phyloP scores from a whole-genome alignment of 805 yeast genomes.

The Vanderwaltozyma tropicalis region DNA sequence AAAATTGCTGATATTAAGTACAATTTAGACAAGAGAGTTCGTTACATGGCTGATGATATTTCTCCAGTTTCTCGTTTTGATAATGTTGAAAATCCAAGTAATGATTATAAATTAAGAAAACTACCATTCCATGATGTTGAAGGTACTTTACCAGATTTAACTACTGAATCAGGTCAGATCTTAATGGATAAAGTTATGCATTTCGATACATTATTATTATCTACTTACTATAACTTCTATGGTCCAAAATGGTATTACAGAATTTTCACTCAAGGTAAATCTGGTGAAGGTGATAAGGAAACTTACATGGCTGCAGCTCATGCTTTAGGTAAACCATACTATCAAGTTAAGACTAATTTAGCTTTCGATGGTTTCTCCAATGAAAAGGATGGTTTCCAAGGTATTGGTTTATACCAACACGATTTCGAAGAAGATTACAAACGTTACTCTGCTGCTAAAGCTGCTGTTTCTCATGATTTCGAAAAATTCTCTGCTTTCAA shows the following conservation, averaged over 20 bases:
- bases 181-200: slow-evolving; percentile 51
- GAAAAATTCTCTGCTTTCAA: slow-evolving; percentile 7
- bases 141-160: slow-evolving; percentile 55
- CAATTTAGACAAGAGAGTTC: slow-evolving; percentile 27
- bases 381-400: slow-evolving; percentile 23
- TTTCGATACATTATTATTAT: slow-evolving; percentile 44
- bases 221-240: slow-evolving; percentile 53
- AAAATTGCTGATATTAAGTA: slow-evolving; percentile 38
- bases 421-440: slow-evolving; percentile 41
- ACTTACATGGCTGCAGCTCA: slow-evolving; percentile 63
- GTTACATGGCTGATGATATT: slow-evolving; percentile 22
- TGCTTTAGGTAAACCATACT: slow-evolving; percentile 37
- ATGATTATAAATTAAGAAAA: slow-evolving; percentile 10
- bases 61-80: slow-evolving; percentile 11
- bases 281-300: slow-evolving; percentile 78
- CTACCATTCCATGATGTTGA: slow-evolving; percentile 50
- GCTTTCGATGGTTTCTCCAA: slow-evolving; percentile 31
- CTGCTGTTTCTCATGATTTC: slow-evolving; percentile 5
- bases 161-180: slow-evolving; percentile 64
- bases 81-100: slow-evolving; percentile 2
- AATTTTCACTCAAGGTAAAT: slow-evolving; percentile 57
- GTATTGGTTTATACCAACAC: slow-evolving; percentile 37
- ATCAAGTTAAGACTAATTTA: slow-evolving; percentile 37
- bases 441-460: slow-evolving; percentile 9
- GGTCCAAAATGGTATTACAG: slow-evolving; percentile 64